Evolutionary conservation across 768 basidiomycete genomes (phyloP).

Genomic region (Mycena indigotica): DNA sequence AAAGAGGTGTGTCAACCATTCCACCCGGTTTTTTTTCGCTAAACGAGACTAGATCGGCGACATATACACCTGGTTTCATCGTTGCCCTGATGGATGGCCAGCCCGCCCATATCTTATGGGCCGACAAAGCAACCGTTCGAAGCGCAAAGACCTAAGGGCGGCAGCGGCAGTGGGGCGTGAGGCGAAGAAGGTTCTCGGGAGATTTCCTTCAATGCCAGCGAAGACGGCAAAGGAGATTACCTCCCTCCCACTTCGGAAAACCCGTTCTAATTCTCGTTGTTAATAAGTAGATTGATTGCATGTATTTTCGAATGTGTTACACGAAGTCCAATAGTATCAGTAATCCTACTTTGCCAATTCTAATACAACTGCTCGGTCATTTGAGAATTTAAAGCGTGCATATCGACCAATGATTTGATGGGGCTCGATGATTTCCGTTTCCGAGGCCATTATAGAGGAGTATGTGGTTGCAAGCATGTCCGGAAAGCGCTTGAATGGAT

Average conservation of each 20-base stretch:
- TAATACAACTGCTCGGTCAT: slow-evolving; percentile 1
- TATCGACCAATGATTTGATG: not conserved
- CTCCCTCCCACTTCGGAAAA: not conserved
- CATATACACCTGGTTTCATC: not conserved
- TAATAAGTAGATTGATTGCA: not conserved
- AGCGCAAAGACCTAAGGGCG: not conserved
- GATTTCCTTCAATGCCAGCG: not conserved
- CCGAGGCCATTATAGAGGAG: not conserved
- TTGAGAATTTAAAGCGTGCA: slow-evolving; percentile 7
- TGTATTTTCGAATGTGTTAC: not conserved
- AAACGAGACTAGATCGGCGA: not conserved
- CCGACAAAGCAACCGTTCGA: not conserved
- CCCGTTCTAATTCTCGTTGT: not conserved
- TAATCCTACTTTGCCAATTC: not conserved
- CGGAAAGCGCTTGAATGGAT: slow-evolving; percentile 10
- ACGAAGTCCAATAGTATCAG: not conserved
- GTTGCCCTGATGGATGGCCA: not conserved
- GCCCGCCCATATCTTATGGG: not conserved
- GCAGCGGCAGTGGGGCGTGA: not conserved
- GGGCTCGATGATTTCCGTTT: not conserved
- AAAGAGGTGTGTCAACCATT: not conserved
- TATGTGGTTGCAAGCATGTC: slow-evolving; percentile 6
- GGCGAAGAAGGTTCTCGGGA: not conserved
- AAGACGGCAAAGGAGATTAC: not conserved
- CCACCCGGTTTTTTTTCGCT: not conserved